Evolutionary conservation across 495 filamentous ascomycete species (phyloP).

Genomic region (Sporormia fimetaria): DNA sequence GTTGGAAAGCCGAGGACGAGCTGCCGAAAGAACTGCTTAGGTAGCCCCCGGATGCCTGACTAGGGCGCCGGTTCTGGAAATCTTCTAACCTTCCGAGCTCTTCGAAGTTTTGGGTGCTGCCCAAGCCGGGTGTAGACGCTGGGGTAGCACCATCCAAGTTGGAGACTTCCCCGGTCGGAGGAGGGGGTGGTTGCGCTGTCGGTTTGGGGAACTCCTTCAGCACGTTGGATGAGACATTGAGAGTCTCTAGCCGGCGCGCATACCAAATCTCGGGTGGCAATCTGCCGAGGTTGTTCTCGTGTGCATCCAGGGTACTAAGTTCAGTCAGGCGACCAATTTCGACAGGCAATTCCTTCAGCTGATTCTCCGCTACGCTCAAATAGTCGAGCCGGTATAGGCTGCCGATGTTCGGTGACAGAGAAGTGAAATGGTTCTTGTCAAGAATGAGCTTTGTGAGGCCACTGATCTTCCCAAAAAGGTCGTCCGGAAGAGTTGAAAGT

Average conservation of each 20-base stretch:
- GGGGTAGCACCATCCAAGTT: constrained; percentile 34
- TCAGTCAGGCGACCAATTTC: constrained; percentile 80
- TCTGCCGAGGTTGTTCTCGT: constrained; percentile 81
- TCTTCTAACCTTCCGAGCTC: constrained; percentile 63
- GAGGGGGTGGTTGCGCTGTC: constrained; percentile 23
- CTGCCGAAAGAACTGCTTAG: constrained; percentile 62
- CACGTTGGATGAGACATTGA: constrained; percentile 93
- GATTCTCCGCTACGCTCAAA: constrained; percentile 87
- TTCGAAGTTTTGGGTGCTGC: constrained; percentile 58
- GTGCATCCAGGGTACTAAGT: constrained; percentile 70
- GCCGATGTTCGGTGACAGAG: constrained; percentile 71
- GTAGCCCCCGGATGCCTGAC: constrained; percentile 62
- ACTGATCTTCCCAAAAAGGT: constrained; percentile 74
- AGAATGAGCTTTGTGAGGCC: constrained; percentile 77
- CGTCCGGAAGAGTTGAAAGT: constrained; percentile 71
- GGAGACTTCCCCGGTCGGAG: constrained; percentile 5
- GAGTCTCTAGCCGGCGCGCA: constrained; percentile 71
- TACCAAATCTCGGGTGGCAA: constrained; percentile 90
- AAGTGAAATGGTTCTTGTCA: constrained; percentile 92
- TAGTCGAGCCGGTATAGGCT: constrained; percentile 74
- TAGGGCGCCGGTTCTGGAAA: constrained; percentile 56
- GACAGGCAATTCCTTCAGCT: constrained; percentile 64
- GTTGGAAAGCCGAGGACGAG: constrained; percentile 51
- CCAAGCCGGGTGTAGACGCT: constrained; percentile 41
- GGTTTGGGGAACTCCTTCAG: constrained; percentile 80